Base-by-base conservation (phyloP, 768 basidiomycete genomes). In the Dacryopinax spathularia region DNA sequence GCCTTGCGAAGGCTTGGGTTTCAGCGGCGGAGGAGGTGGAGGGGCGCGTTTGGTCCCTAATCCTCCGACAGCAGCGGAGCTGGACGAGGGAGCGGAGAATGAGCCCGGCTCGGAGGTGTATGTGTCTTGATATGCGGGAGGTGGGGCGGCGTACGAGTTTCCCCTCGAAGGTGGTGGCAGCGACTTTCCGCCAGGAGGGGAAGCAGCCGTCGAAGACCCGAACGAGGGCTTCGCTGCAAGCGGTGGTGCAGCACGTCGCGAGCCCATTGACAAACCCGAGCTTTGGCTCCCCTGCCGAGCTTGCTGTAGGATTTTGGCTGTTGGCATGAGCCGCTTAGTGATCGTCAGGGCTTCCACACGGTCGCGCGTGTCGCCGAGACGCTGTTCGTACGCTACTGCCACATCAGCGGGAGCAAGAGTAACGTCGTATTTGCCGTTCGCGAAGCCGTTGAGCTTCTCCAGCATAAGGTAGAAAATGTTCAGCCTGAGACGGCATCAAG, bases 391-490 rank as follows among this genome's bases (percentile, higher is more conserved):
- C 56, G 88, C 85, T 59, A 75, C 74, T 61, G 82, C 82, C 20
- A 82, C 72, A 64, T 84, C 87, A 56, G 83, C 73, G 20, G 48
- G 48, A 22, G 25, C 25, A 10, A 56, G 48, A 10, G 25, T 56
- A 36, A 88, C 75, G 64, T 88, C 85, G 73, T 87, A 93, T 70
- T 88, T 91, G 60, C 81, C 80, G 63, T 80, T 75, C 1, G 89
- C 84, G 70, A 94, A 98, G 35, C 82, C 81, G 72, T 89, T 88
- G 76, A 97, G 78, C 78, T 94, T 97, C 76, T 99, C 96, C 65
- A 96, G 80, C 72, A 97, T 83, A 63, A 96, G 78, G 75, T 97
- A 98, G 77, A 85, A 94, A 64, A 94, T 86, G 74, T 96, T 95
- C 68, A 95, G 78, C 75, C 91, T 95, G 67, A 18, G 29, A 5